Base-by-base conservation (phyloP, 179 eudicot species). In the Beta lomatogona region DNA sequence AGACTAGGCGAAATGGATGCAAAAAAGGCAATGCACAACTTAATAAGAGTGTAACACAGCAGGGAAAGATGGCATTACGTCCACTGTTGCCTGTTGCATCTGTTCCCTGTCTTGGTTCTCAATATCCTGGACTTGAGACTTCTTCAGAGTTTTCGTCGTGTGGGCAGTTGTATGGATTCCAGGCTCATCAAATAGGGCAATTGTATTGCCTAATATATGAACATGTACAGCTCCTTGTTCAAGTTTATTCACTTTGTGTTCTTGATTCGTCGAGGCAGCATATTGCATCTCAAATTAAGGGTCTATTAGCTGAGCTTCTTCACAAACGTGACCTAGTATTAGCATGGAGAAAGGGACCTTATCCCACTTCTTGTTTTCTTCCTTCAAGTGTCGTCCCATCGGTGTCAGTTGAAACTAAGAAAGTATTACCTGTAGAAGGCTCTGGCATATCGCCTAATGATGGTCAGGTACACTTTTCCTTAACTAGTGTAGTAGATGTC, bases 161-260 rank as follows among this genome's bases (percentile, higher is more conserved):
- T 46, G 82, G 81, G 77, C 84, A 86, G 44, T 5, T 74, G 71
- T 85, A 79, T 82, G 98, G 93, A 68, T 96, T 96, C 83, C 89
- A 90, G 75, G 84, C 91, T 75, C 88, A 93, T 85, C 99, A 96
- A 87, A 87, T 96, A 58, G 98, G 97, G 66, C 96, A 96, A 85
- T 87, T 96, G 61, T 86, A 91, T 84, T 87, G 89, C 83, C 79
- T 96, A 75, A 82, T 96, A 73, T 92, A 96, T 67, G 99, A 96
- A 89, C 99, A 96, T 76, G 90, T 93, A 55, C 99, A 96, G 85
- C 97, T 96, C 78, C 97, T 96, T 78, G 85, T 94, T 81, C 98
- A 96, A 88, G 90, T 93, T 57, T 93, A 89, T 82, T 93, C 98
- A 75, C 87, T n/a, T n/a, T n/a, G n/a, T n/a, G n/a, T n/a, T n/a